A percentile compares a stretch with the other conserved stretches of the same genome.
phyloP scores from a whole-genome alignment of 1,139 yeast genomes.

The Geotrichum macrosporum region DNA sequence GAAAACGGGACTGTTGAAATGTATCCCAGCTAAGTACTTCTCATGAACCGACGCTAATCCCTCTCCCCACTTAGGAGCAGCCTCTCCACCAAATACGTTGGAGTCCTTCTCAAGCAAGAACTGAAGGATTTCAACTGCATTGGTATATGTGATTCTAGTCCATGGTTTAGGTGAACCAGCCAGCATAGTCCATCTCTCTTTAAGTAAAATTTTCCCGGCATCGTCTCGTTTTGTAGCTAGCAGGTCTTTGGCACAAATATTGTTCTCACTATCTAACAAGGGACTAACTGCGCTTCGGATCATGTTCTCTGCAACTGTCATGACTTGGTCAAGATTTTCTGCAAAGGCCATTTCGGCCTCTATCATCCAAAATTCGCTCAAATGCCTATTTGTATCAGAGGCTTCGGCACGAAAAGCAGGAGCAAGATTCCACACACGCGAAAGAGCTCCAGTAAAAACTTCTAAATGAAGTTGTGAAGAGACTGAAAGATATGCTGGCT shows the following conservation, averaged over 20 bases:
- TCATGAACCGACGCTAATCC: conserved; percentile 82
- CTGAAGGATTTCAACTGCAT: conserved; percentile 59
- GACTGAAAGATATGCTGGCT: conserved; percentile 70
- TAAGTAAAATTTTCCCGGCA: conserved; percentile 42
- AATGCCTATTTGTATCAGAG: conserved; percentile 85
- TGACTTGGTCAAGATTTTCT: conserved; percentile 53
- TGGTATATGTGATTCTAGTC: conserved; percentile 68
- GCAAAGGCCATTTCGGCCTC: conserved; percentile 85
- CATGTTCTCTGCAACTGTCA: conserved; percentile 66
- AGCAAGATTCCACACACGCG: conserved; percentile 80
- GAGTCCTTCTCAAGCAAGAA: conserved; percentile 33
- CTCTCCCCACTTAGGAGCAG: conserved; percentile 60
- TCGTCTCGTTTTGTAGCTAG: conserved; percentile 37
- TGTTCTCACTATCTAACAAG: conserved; percentile 38
- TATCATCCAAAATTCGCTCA: conserved; percentile 96
- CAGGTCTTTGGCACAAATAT: conserved; percentile 39
- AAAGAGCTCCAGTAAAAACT: conserved; percentile 66
- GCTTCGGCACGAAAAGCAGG: conserved; percentile 95
- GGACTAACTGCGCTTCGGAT: conserved; percentile 49
- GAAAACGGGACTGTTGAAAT: conserved; percentile 73
- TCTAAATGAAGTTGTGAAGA: conserved; percentile 92
- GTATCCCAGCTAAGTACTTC: conserved; percentile 73
- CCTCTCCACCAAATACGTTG: conserved; percentile 31
- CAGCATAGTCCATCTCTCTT: conserved; percentile 37
- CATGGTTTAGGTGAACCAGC: conserved; percentile 44